Evolutionary conservation across 1,139 yeast species (phyloP).

Genomic region (Zygosaccharomyces pseudobailii): DNA sequence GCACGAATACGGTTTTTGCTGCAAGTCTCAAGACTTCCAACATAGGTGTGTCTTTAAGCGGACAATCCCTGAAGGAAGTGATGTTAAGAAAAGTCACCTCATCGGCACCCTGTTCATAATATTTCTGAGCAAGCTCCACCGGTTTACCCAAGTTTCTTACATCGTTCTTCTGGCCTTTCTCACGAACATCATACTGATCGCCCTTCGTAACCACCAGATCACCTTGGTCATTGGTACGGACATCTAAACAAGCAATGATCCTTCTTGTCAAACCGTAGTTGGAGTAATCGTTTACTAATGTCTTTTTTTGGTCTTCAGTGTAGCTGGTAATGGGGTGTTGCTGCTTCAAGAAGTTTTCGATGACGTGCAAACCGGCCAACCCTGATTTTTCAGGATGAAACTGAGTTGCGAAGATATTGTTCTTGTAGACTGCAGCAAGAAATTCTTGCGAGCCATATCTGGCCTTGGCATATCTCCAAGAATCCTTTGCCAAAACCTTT

Average conservation of each 20-base stretch:
- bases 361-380: conserved; percentile 72
- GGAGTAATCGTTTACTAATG: conserved; percentile 42
- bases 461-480: conserved; percentile 77
- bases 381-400: conserved; percentile 98
- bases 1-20: conserved; percentile 89
- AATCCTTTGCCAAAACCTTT: conserved; percentile 38
- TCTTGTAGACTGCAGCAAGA: conserved; percentile 75
- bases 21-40: conserved; percentile 76
- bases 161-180: conserved; percentile 46
- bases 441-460: conserved; percentile 75
- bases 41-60: conserved; percentile 91
- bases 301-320: conserved; percentile 18
- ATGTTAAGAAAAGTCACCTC: conserved; percentile 92
- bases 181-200: conserved; percentile 95
- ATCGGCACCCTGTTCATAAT: conserved; percentile 92
- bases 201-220: conserved; percentile 97
- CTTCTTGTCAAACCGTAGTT: conserved; percentile 77
- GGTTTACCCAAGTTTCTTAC: conserved; percentile 97
- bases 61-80: conserved; percentile 92
- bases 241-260: conserved; percentile 92
- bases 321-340: conserved; percentile 31
- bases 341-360: conserved; percentile 65
- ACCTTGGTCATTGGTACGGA: conserved; percentile 89
- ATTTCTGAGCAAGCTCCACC: conserved; percentile 83
- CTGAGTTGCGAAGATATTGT: conserved; percentile 87